Percentiles rank a stretch among this genome's conserved stretches.
phyloP scores from a whole-genome alignment of 2,329 filamentous ascomycete genomes.

The Epichloe typhina region DNA sequence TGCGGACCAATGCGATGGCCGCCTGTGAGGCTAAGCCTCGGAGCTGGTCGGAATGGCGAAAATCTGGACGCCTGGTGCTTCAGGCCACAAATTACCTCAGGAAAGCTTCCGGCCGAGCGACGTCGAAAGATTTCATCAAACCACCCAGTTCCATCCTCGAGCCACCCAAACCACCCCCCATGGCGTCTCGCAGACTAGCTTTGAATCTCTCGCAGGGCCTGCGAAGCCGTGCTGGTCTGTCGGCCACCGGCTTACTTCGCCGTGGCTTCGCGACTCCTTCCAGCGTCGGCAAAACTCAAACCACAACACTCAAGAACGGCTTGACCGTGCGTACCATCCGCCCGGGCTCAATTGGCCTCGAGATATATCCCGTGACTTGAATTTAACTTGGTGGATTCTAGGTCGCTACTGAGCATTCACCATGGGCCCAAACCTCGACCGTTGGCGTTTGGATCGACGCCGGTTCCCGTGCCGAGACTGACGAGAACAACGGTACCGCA shows the following conservation, averaged over 20 bases:
- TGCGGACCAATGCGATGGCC: not conserved
- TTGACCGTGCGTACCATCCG: constrained; percentile 58
- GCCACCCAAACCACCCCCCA: constrained; percentile 42
- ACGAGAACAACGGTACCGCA: constrained; percentile 96
- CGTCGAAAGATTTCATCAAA: constrained; percentile 40
- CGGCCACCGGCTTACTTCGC: constrained; percentile 62
- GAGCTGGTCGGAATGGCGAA: constrained; percentile 29
- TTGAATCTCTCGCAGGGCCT: constrained; percentile 85
- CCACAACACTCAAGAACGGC: constrained; percentile 92
- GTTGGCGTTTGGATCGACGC: constrained; percentile 99
- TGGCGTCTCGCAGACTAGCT: constrained; percentile 97
- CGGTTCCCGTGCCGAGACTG: constrained; percentile 92
- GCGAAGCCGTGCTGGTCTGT: constrained; percentile 75
- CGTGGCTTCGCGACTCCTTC: constrained; percentile 87
- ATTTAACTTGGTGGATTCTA: constrained; percentile 27
- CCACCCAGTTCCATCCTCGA: constrained; percentile 37
- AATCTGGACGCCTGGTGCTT: constrained; percentile 21
- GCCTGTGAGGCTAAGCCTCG: constrained; percentile 18
- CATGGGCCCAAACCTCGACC: constrained; percentile 95
- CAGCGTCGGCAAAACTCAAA: constrained; percentile 72
- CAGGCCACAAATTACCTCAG: constrained; percentile 31
- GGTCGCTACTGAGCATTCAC: constrained; percentile 97
- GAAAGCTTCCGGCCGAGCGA: constrained; percentile 33
- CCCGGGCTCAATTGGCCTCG: constrained; percentile 25
- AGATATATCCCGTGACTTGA: constrained; percentile 9